Conservation (phyloP, 345 rosid species). For the Camelina sativa region DNA sequence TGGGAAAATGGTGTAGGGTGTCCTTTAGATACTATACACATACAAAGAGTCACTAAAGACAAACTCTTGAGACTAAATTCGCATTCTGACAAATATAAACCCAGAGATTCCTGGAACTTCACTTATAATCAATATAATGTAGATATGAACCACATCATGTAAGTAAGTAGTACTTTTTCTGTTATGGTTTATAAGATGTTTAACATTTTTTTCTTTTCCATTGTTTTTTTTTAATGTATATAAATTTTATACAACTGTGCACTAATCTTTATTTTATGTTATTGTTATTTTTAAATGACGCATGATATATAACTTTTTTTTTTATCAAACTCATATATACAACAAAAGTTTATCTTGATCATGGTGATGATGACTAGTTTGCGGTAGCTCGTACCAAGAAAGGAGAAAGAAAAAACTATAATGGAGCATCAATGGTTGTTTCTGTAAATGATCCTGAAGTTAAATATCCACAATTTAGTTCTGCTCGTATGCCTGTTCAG, state of each 20-base stretch:
- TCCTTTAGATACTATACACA: not conserved
- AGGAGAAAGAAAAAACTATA: not conserved
- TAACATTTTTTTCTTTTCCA: not conserved
- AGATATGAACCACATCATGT: not conserved
- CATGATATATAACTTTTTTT: not conserved
- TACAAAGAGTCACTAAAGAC: not conserved
- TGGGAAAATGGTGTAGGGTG: slow-evolving; percentile 28
- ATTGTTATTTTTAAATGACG: not conserved
- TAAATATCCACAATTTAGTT: not conserved
- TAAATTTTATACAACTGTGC: not conserved
- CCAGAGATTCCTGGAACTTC: slow-evolving; percentile 10
- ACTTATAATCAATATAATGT: not conserved
- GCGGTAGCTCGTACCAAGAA: not conserved
- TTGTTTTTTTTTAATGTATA: not conserved
- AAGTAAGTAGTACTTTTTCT: not conserved
- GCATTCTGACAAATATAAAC: not conserved
- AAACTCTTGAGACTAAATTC: not conserved
- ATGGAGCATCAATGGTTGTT: slow-evolving; percentile 5
- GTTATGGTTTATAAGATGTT: not conserved
- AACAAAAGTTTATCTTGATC: not conserved
- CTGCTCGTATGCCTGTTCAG: slow-evolving; percentile 14
- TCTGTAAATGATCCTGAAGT: not conserved
- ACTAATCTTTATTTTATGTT: not conserved
- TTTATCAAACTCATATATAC: not conserved
- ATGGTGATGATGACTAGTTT: not conserved